phyloP scores from a whole-genome alignment of 768 basidiomycete genomes.

The Galerina marginata region DNA sequence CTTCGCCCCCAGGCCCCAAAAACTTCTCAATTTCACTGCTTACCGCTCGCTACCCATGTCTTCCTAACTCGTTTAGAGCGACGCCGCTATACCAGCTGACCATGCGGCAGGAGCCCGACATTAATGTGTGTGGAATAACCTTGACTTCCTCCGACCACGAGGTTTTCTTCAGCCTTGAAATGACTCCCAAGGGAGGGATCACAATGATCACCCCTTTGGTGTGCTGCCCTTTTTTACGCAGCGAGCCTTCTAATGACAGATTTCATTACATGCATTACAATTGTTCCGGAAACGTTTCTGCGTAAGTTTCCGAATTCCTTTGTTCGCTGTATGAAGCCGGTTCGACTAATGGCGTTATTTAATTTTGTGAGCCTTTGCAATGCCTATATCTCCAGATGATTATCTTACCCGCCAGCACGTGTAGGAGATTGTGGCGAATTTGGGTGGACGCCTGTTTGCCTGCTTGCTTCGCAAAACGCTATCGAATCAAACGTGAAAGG shows the following conservation, averaged over 20 bases:
- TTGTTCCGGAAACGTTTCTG: slow-evolving; percentile 17
- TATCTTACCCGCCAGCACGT: slow-evolving; percentile 12
- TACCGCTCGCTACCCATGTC: not conserved
- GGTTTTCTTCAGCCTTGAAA: slow-evolving; percentile 7
- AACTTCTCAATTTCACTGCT: not conserved
- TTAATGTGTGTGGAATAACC: slow-evolving; percentile 22
- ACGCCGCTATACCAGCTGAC: slow-evolving; percentile 16
- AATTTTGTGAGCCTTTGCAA: slow-evolving; percentile 12
- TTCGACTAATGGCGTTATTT: slow-evolving; percentile 1
- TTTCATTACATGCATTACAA: slow-evolving; percentile 26
- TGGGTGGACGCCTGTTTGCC: slow-evolving; percentile 12
- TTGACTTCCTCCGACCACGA: slow-evolving; percentile 17
- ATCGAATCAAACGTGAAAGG: slow-evolving; percentile 16
- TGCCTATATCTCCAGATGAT: slow-evolving; percentile 11
- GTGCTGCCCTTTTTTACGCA: slow-evolving; percentile 8
- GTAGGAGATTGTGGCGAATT: slow-evolving; percentile 15
- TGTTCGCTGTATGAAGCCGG: slow-evolving; percentile 4
- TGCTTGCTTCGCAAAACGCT: slow-evolving; percentile 22
- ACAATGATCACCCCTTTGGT: slow-evolving; percentile 9
- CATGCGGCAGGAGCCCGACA: slow-evolving; percentile 19
- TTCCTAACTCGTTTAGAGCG: not conserved
- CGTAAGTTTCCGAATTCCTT: slow-evolving; percentile 9
- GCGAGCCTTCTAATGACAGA: slow-evolving; percentile 11
- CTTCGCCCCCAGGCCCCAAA: not conserved
- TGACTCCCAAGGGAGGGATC: not conserved